phyloP scores from a whole-genome alignment of 2,329 filamentous ascomycete genomes.

The Aspergillus proliferans region DNA sequence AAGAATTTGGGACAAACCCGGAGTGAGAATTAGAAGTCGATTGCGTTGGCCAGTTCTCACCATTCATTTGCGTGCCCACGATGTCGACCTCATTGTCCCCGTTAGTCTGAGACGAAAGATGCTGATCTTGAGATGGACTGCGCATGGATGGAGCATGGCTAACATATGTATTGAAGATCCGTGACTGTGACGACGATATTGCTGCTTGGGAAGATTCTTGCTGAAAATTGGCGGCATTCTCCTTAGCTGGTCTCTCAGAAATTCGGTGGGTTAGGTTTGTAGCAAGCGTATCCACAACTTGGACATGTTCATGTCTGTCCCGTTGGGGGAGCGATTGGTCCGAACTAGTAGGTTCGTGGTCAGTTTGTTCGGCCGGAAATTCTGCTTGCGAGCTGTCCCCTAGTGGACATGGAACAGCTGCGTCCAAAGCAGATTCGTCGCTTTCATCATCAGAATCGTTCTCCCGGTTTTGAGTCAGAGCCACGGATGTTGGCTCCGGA shows the following conservation, averaged over 20 bases:
- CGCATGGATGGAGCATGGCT: constrained; percentile 15
- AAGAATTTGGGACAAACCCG: constrained; percentile 19
- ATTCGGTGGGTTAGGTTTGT: constrained; percentile 7
- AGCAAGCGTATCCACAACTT: constrained; percentile 28
- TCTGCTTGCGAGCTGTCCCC: constrained; percentile 16
- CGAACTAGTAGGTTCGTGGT: constrained; percentile 17
- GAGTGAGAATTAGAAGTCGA: constrained; percentile 11
- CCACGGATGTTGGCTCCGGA: background rate
- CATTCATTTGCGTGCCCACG: constrained; percentile 17
- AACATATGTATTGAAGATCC: constrained; percentile 28
- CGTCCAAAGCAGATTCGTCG: constrained; percentile 28
- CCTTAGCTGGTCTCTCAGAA: background rate
- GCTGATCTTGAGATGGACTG: constrained; percentile 12
- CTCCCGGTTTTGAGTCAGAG: background rate
- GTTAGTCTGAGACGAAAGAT: constrained; percentile 5
- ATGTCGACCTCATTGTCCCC: constrained; percentile 9
- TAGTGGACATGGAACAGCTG: constrained; percentile 27
- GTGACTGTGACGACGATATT: constrained; percentile 29
- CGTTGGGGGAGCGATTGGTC: constrained; percentile 13
- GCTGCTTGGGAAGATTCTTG: constrained; percentile 15
- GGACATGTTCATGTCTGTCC: constrained; percentile 16
- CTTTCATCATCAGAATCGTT: constrained; percentile 17
- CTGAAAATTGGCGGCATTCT: constrained; percentile 1
- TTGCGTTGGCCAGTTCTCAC: constrained; percentile 11
- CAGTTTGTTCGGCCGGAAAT: constrained; percentile 16